These are phyloP conservation scores for Cystobasidium slooffiae DNA, from an alignment of 1,284 basidiomycete genomes.

Conservation along the genomic window DNA sequence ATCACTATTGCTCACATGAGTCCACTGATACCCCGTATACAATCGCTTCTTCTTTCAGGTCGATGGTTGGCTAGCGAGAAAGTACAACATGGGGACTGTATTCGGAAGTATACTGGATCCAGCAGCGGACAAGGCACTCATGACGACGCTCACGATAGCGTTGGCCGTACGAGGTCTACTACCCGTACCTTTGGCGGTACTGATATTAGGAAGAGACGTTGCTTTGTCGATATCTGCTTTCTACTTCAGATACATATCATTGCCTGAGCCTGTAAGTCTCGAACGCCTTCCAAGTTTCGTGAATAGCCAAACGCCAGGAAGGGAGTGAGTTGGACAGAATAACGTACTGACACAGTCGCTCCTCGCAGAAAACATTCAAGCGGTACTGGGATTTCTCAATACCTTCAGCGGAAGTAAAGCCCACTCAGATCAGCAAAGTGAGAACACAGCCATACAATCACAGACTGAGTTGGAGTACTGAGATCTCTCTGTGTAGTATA, in stretches of 20 bases:
- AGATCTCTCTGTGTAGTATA: constrained; percentile 66
- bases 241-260: constrained; percentile 86
- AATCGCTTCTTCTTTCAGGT: constrained; percentile 61
- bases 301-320: neutral
- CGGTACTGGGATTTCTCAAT: constrained; percentile 95
- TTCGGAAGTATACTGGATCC: constrained; percentile 95
- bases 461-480: neutral
- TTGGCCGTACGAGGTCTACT: constrained; percentile 80
- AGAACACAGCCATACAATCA: constrained; percentile 43
- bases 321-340: neutral
- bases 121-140: constrained; percentile 92
- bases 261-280: constrained; percentile 76
- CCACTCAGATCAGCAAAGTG: constrained; percentile 88
- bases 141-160: constrained; percentile 91
- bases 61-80: constrained; percentile 87
- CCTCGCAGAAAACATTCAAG: constrained; percentile 70
- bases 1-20: too few relatives aligned
- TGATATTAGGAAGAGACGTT: constrained; percentile 89
- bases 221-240: constrained; percentile 87
- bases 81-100: constrained; percentile 81
- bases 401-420: constrained; percentile 89
- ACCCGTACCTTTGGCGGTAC: constrained; percentile 77
- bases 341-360: neutral
- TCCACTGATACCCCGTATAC: neutral
- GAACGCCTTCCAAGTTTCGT: neutral